Percentiles rank a stretch among this genome's conserved stretches.
Conservation (phyloP, 1,139 yeast species). For the Yamadazyma dendronema region DNA sequence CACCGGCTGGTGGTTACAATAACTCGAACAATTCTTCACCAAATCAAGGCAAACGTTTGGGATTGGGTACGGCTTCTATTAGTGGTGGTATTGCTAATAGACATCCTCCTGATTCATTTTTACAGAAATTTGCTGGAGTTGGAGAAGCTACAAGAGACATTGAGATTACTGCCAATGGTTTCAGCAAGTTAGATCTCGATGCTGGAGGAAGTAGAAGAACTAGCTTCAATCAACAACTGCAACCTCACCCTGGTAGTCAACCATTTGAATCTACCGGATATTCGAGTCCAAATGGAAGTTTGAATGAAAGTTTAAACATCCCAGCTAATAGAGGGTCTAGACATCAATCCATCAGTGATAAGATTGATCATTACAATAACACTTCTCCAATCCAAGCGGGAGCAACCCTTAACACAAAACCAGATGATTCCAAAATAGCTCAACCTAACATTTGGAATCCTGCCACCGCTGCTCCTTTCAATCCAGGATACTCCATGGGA, state of each 20-base stretch:
- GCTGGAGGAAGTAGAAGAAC: slow-evolving; percentile 42
- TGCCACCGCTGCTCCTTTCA: slow-evolving; percentile 58
- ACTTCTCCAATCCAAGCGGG: slow-evolving; percentile 50
- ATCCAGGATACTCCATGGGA: slow-evolving; percentile 28
- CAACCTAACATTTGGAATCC: slow-evolving; percentile 58
- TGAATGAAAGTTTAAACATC: slow-evolving; percentile 52
- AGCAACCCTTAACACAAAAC: slow-evolving; percentile 29
- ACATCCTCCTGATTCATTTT: slow-evolving; percentile 51
- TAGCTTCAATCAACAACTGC: slow-evolving; percentile 33
- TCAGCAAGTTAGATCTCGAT: slow-evolving; percentile 31
- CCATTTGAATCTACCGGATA: slow-evolving; percentile 12
- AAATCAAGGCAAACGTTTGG: slow-evolving; percentile 20
- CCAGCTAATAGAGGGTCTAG: slow-evolving; percentile 39
- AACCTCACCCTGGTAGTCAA: slow-evolving; percentile 7
- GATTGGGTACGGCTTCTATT: slow-evolving; percentile 61
- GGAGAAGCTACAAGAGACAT: slow-evolving; percentile 80
- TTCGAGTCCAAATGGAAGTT: slow-evolving; percentile 42
- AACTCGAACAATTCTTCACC: slow-evolving; percentile 7
- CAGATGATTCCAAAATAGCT: slow-evolving; percentile 7
- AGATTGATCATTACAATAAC: slow-evolving; percentile 57
- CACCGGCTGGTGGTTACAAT: slow-evolving; percentile 29
- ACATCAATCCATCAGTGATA: slow-evolving; percentile 64
- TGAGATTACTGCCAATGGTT: slow-evolving; percentile 44
- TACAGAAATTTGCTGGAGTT: slow-evolving; percentile 69
- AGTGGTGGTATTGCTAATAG: slow-evolving; percentile 56